A percentile compares a stretch with the other conserved stretches of the same genome.
These are phyloP conservation scores for Boletus fagicola DNA, from an alignment of 768 basidiomycete genomes.

Conservation along the genomic window DNA sequence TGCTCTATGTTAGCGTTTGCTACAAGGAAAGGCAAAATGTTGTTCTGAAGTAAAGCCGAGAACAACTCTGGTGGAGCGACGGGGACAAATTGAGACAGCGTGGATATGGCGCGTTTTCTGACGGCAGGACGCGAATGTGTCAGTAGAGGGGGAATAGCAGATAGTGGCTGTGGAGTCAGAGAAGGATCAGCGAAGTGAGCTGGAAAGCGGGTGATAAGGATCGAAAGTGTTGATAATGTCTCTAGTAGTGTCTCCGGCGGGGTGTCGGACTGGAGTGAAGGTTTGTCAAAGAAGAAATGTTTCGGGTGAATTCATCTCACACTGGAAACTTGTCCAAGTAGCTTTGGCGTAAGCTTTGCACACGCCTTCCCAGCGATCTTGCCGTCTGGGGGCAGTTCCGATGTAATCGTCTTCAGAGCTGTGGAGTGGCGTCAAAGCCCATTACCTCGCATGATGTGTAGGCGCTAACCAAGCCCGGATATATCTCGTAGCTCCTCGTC, in stretches of 20 bases:
- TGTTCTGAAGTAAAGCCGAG: slow-evolving; percentile 52
- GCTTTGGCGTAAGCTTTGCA: slow-evolving; percentile 78
- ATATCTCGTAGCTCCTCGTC: slow-evolving; percentile 96
- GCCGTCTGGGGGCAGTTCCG: slow-evolving; percentile 81
- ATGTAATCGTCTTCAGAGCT: slow-evolving; percentile 95
- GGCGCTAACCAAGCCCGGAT: slow-evolving; percentile 72
- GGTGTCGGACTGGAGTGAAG: slow-evolving; percentile 48
- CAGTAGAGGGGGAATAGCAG: slow-evolving; percentile 68
- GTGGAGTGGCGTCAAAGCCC: slow-evolving; percentile 9
- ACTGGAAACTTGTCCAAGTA: slow-evolving; percentile 74
- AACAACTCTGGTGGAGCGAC: slow-evolving; percentile 65
- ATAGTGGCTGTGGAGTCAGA: slow-evolving; percentile 57
- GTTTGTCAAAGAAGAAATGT: slow-evolving; percentile 7
- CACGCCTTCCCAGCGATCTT: slow-evolving; percentile 78
- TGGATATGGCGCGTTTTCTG: slow-evolving; percentile 88
- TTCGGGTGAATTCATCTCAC: slow-evolving; percentile 40
- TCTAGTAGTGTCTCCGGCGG: slow-evolving; percentile 83
- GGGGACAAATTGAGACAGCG: slow-evolving; percentile 80
- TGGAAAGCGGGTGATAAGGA: slow-evolving; percentile 84
- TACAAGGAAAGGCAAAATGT: slow-evolving; percentile 59
- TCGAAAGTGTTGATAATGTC: slow-evolving; percentile 80
- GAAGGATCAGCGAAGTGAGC: slow-evolving; percentile 55
- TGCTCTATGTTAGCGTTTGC: slow-evolving; percentile 56
- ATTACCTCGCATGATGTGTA: background rate
- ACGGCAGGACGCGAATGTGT: slow-evolving; percentile 80